Base-by-base conservation (phyloP, 306 rosid species). In the Cucurbita argyrosperma region DNA sequence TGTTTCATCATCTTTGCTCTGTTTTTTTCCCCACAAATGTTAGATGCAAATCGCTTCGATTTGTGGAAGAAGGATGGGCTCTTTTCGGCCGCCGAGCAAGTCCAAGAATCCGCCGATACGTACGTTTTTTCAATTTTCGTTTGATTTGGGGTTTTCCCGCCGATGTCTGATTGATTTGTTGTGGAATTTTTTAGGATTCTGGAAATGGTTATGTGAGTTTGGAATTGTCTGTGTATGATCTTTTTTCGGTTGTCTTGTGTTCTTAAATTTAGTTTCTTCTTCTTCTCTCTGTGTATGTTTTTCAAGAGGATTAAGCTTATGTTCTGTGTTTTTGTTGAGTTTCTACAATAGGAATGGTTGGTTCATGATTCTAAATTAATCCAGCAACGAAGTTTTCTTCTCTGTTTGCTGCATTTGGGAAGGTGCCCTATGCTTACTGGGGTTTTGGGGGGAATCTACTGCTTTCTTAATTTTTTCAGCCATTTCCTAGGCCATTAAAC, bases 31-130 rank as follows among this genome's bases (percentile, higher is more conserved):
- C 53, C 57, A 23, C 19, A 49, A 68, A 68, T 68, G 74, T 26
- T 68, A 15, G 74, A 47, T 23, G 74, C 57, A 6, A 68, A 68
- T 15, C 47, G 74, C 7, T 68, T 68, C 57, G 74, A 68, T 47
- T 68, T 68, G 53, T 68, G 74, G 74, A 68, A 68, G 57, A 68
- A 68, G 21, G 74, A 68, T 46, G 74, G 74, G 14, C 46, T 68
- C 74, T 47, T 68, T 47, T 68, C 57, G 7, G 74, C 74, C 11
- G 74, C 74, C 23, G 74, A 68, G 74, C 74, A 68, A 42, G 74
- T 68, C 18, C 74, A 68, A 49, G 74, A 68, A 68, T 68, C 74
- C 30, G 74, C 74, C 39, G 74, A 68, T 26, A 68, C 74, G 74
- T 68, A 68, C 57, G 74, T 68, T 45, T 42, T 42, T 66, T 18